Conservation (phyloP, 331 rosid species). For the Ulmus americana region DNA sequence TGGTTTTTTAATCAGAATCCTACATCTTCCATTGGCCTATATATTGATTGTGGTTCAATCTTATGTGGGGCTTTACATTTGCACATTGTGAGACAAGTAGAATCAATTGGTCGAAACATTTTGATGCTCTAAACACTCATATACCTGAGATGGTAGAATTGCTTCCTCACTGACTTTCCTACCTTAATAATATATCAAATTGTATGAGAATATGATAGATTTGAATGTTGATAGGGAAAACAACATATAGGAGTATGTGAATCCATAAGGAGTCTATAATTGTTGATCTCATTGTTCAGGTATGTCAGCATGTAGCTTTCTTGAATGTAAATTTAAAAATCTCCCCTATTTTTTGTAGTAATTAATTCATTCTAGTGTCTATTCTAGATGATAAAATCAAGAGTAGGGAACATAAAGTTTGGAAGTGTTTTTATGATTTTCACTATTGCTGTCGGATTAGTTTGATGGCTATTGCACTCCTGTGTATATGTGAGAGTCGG, state of each 20-base stretch:
- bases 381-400: conserved; percentile 92
- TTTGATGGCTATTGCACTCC: conserved; percentile 97
- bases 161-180: too few relatives aligned
- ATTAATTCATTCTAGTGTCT: conserved; percentile 26
- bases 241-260: too few relatives aligned
- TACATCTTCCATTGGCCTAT: conserved; percentile 71
- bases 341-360: conserved; percentile 10
- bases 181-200: too few relatives aligned
- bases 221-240: too few relatives aligned
- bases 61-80: conserved; percentile 25
- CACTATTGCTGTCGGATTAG: conserved; percentile 99
- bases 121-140: conserved; percentile 75
- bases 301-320: conserved; percentile 23
- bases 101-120: conserved; percentile 19
- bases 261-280: conserved; percentile 84
- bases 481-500: conserved; percentile 97
- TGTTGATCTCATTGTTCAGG: conserved; percentile 98
- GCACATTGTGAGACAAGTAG: conserved; percentile 27
- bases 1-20: too few relatives aligned
- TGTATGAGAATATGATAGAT: too few relatives aligned
- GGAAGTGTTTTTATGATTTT: conserved; percentile 98
- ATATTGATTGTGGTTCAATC: conserved; percentile 72
- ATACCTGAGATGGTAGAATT: conserved; percentile 67
- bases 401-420: conserved; percentile 92
- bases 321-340: background rate